Evolutionary conservation across 2,329 filamentous ascomycete species (phyloP), one percentile per base, ranked within the genome.

Genomic region (Zasmidium angulare): DNA sequence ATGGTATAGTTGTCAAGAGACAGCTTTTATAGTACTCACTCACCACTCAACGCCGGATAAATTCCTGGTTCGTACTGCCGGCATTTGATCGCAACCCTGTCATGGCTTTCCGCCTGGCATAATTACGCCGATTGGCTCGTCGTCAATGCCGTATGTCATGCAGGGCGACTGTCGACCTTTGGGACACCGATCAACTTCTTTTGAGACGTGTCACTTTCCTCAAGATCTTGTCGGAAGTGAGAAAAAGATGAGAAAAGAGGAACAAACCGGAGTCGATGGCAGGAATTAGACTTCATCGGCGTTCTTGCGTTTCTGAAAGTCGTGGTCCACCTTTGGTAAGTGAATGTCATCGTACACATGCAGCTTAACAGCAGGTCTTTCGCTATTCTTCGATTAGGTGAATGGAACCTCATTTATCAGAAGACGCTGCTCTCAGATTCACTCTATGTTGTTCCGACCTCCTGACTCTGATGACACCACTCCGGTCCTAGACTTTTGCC

Each of bases 111-210:
- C 11, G 46, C 46, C 17, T 17, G 46, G 36, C 36, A 49, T 4
- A 49, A 24, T 49, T 49, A 49, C 23, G 20, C 46, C 46, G 46
- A 49, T 49, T 22, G 46, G 20, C 46, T 22, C 6, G 3, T 17
- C 22, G n/a, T 11, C 6, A 26, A 49, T 49, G 10, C 21, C 47
- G 53, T 22, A 29, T 29, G 26, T 11, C 11, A 29, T 29, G 26
- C 26, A 56, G 54, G 54, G 54, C 29, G 54, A 56, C 54, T 23
- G 47, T 56, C 54, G 31, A 46, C 54, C 54, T 56, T 47, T 43
- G 36, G 12, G 14, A 43, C 36, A 43, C 36, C 36, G 36, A 14
- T 14, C 14, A 7, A 10, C 4, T 17, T 17, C 11, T 29, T 43
- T 17, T 4, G n/a, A 43, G 36, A 43, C 14, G n/a, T 14, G n/a